Base-by-base conservation (phyloP, 2,329 filamentous ascomycete genomes). In the Aspergillus floridensis region DNA sequence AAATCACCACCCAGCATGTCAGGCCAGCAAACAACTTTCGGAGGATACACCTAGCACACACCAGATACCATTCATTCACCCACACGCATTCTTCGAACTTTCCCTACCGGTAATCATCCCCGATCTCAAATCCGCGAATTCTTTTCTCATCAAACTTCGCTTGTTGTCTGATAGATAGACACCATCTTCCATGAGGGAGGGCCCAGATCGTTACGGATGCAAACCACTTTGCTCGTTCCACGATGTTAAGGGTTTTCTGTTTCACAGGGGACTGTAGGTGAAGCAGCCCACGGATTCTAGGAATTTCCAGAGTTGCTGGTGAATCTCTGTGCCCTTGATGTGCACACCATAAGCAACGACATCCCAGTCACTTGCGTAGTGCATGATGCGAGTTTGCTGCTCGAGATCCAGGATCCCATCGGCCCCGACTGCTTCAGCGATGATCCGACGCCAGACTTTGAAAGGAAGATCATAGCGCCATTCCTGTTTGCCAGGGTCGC, bases 221-320 rank as follows among this genome's bases (percentile, higher is more conserved):
- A 44, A 19, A 44, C 16, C 11, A 12, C 32, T 35, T 16, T 5
- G n/a, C 38, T n/a, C 16, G 6, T n/a, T 4, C 7, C n/a, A 19
- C 16, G 2, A 44, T 19, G 4, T 16, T 35, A 12, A 35, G 14
- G 4, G 32, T 5, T 35, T 16, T 51, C 35, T n/a, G 52, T n/a
- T 35, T 47, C 49, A 66, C 51, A 58, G 41, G 31, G 63, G 54
- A 35, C 61, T 66, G 57, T 75, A 75, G 12, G 61, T 68, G 53
- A 76, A 71, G 53, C 73, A 75, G 10, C 65, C 62, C 21, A 74
- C 68, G 14, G 67, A 70, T 24, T 72, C 70, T 31, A 76, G 61
- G 38, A 74, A 69, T 47, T 73, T 74, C 72, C 72, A 73, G 38
- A 75, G 68, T 35, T 75, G 73, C 60, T 75, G 71, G 53, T 71